Evolutionary conservation across 2,329 filamentous ascomycete genomes (phyloP).

Genomic region (Arthroderma sp.): DNA sequence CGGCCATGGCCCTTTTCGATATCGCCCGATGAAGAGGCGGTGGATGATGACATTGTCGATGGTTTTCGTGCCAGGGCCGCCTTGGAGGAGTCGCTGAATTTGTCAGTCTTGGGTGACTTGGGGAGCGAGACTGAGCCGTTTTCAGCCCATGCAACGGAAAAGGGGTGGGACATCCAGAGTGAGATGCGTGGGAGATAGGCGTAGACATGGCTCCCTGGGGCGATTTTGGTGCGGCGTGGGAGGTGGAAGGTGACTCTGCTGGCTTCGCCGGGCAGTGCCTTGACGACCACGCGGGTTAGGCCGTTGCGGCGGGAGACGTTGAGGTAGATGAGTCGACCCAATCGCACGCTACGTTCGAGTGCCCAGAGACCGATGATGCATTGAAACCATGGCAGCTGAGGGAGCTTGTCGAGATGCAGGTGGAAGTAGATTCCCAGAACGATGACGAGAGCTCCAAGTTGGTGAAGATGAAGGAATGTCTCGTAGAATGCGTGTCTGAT

Average conservation of each 20-base stretch:
- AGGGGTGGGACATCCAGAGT: slow-evolving; percentile 39
- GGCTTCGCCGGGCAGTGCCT: slow-evolving; percentile 49
- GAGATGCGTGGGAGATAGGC: slow-evolving; percentile 45
- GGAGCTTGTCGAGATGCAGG: slow-evolving; percentile 30
- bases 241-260: slow-evolving; percentile 50
- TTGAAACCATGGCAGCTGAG: slow-evolving; percentile 31
- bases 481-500: slow-evolving; percentile 38
- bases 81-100: neutral
- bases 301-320: slow-evolving; percentile 41
- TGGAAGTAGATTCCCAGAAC: slow-evolving; percentile 37
- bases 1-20: slow-evolving; percentile 25
- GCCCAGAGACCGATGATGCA: slow-evolving; percentile 31
- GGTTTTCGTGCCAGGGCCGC: neutral
- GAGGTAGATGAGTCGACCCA: slow-evolving; percentile 41
- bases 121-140: slow-evolving; percentile 21
- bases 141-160: slow-evolving; percentile 38
- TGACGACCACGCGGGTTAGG: slow-evolving; percentile 42
- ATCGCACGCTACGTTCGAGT: slow-evolving; percentile 35
- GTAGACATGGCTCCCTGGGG: slow-evolving; percentile 49
- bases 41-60: neutral
- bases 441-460: slow-evolving; percentile 33
- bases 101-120: slow-evolving; percentile 11
- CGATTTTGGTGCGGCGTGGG: slow-evolving; percentile 41
- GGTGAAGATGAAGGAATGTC: slow-evolving; percentile 38
- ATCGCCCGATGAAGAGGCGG: slow-evolving; percentile 13